Conservation (phyloP, 257 asterid genomes). For the Nemophila menziesii region DNA sequence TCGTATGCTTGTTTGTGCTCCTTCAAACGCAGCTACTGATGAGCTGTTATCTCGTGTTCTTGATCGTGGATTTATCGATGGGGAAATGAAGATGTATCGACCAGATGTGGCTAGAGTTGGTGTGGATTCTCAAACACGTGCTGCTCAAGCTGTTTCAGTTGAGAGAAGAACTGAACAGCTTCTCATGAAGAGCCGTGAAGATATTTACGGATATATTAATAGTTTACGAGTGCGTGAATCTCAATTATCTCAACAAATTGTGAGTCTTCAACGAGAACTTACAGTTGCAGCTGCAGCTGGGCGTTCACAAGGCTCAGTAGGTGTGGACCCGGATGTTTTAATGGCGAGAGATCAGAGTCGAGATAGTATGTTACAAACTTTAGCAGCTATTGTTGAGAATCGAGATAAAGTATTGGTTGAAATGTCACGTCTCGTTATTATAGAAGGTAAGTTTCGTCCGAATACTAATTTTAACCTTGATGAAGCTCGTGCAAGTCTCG, state of each 20-base stretch:
- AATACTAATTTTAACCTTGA: slow-evolving; percentile 71
- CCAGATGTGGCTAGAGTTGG: slow-evolving; percentile 99
- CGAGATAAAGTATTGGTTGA: slow-evolving; percentile 88
- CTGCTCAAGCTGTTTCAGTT: slow-evolving; percentile 98
- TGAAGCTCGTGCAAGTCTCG: slow-evolving; percentile 94
- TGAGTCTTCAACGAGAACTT: slow-evolving; percentile 81
- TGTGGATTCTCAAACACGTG: slow-evolving; percentile 95
- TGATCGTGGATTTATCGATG: slow-evolving; percentile 97
- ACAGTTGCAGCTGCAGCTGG: slow-evolving; percentile 70
- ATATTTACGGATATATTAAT: slow-evolving; percentile 82
- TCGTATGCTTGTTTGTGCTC: slow-evolving; percentile 99
- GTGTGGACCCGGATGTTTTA: slow-evolving; percentile 95
- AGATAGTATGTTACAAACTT: slow-evolving; percentile 63
- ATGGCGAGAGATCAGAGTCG: slow-evolving; percentile 93
- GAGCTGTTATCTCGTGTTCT: slow-evolving; percentile 95
- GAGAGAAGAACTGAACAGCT: slow-evolving; percentile 95
- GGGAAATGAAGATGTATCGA: slow-evolving; percentile 95
- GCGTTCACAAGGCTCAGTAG: slow-evolving; percentile 97
- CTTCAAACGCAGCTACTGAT: slow-evolving; percentile 98
- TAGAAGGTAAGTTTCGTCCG: slow-evolving; percentile 75
- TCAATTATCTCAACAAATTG: slow-evolving; percentile 79
- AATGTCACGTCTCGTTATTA: slow-evolving; percentile 80
- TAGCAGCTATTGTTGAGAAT: slow-evolving; percentile 89
- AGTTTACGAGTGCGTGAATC: slow-evolving; percentile 60
- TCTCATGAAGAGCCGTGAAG: slow-evolving; percentile 74